Percentiles rank a stretch among this genome's conserved stretches.
These are phyloP conservation scores for Camelina hispida DNA, from an alignment of 345 rosid genomes.

Conservation along the genomic window DNA sequence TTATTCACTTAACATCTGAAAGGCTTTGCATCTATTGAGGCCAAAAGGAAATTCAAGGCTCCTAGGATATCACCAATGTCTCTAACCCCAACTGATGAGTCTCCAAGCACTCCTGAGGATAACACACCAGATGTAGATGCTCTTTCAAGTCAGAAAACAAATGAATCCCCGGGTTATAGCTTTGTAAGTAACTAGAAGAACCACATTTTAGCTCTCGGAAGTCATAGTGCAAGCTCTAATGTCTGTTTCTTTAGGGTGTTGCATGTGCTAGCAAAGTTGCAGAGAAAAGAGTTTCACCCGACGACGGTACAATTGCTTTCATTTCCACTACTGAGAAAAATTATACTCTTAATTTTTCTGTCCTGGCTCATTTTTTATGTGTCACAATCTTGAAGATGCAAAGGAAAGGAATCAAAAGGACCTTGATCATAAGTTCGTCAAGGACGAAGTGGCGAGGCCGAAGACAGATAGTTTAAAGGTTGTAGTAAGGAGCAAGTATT, in stretches of 20 bases:
- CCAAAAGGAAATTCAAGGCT: slow-evolving; percentile 74
- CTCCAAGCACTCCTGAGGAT: slow-evolving; percentile 47
- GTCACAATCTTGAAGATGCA: slow-evolving; percentile 24
- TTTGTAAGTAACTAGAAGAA: slow-evolving; percentile 50
- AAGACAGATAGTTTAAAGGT: slow-evolving; percentile 57
- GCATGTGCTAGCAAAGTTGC: slow-evolving; percentile 39
- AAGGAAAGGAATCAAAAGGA: slow-evolving; percentile 32
- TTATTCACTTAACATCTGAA: slow-evolving; percentile 53
- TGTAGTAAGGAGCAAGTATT: slow-evolving; percentile 67
- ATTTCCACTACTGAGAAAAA: background rate
- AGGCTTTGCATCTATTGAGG: slow-evolving; percentile 90
- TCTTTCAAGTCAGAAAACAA: slow-evolving; percentile 42
- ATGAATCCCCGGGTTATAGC: slow-evolving; percentile 33
- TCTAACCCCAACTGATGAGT: slow-evolving; percentile 48
- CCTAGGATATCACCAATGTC: slow-evolving; percentile 60
- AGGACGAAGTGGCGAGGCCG: slow-evolving; percentile 44
- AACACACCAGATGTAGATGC: slow-evolving; percentile 40
- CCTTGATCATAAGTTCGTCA: slow-evolving; percentile 21
- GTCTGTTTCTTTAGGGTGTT: slow-evolving; percentile 52
- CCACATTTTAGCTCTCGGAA: background rate
- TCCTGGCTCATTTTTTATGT: slow-evolving; percentile 9
- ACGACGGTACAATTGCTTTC: slow-evolving; percentile 35
- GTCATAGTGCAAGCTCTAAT: slow-evolving; percentile 15
- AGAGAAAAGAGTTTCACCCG: slow-evolving; percentile 36
- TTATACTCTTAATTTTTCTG: background rate